Evolutionary conservation across 2,329 filamentous ascomycete species (phyloP).

Genomic region (Acephala macrosclerotiorum): DNA sequence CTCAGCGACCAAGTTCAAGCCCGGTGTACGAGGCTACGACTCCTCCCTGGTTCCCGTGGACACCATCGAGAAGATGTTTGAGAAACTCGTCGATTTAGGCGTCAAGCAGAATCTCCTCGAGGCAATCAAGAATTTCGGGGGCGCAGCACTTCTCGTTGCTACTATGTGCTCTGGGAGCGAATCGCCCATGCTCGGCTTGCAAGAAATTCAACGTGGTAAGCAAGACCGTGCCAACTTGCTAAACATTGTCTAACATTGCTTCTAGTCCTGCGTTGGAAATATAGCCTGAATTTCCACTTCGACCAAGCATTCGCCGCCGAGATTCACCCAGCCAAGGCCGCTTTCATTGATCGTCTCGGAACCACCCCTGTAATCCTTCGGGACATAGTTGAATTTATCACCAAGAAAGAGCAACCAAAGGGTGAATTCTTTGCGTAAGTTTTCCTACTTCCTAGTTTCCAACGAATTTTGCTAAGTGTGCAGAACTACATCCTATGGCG

Average conservation of each 20-base stretch:
- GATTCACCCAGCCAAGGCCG: conserved; percentile 69
- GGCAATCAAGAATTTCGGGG: not conserved
- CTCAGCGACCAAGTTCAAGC: not conserved
- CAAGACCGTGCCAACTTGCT: conserved; percentile 5
- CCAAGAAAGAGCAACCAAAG: not conserved
- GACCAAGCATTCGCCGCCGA: conserved; percentile 69
- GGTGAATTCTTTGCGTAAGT: conserved; percentile 26
- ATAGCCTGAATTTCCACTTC: conserved; percentile 36
- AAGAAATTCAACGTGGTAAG: conserved; percentile 59
- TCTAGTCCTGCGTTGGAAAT: not conserved
- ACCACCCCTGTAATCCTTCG: conserved; percentile 60
- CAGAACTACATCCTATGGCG: conserved; percentile 74
- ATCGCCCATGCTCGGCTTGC: conserved; percentile 71
- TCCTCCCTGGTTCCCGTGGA: not conserved
- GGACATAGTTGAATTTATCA: conserved; percentile 61
- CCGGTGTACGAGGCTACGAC: not conserved
- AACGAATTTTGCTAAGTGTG: conserved; percentile 1
- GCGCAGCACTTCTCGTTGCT: conserved; percentile 54
- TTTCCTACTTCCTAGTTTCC: not conserved
- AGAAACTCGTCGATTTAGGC: not conserved
- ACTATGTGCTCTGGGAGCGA: conserved; percentile 85
- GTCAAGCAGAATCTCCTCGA: not conserved
- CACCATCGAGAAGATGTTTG: not conserved
- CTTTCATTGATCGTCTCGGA: conserved; percentile 69
- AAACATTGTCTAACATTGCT: not conserved